phyloP scores from a whole-genome alignment of 164 flowering plant species.

The Magnolia kwangsiensis region DNA sequence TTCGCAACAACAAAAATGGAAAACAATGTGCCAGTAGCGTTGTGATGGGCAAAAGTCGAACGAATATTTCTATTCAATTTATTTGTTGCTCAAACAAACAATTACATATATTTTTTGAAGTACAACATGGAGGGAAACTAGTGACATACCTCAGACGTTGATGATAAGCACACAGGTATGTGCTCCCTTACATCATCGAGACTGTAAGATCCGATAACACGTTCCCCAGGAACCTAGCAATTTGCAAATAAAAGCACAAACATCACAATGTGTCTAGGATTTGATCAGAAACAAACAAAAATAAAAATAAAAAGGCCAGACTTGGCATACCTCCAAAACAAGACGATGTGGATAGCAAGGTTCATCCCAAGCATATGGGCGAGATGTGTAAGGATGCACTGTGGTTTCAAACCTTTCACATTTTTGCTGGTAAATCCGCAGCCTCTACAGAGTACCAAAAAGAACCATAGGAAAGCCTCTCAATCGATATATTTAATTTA shows the following conservation, averaged over 20 bases:
- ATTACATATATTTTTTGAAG: too few relatives aligned
- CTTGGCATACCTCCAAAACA: conserved; percentile 65
- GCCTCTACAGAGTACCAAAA: conserved; percentile 43
- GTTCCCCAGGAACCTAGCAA: conserved; percentile 82
- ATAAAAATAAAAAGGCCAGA: neutral
- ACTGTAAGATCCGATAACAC: conserved; percentile 67
- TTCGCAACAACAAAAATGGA: too few relatives aligned
- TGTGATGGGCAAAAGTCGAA: too few relatives aligned
- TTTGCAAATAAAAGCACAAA: conserved; percentile 10
- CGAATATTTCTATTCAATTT: too few relatives aligned
- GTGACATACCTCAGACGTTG: conserved; percentile 61
- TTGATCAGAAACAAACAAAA: neutral
- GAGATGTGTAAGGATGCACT: conserved; percentile 72
- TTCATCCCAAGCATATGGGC: conserved; percentile 97
- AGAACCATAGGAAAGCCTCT: neutral
- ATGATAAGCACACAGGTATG: conserved; percentile 47
- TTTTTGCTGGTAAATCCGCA: conserved; percentile 79
- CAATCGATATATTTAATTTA: neutral
- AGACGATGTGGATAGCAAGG: conserved; percentile 94
- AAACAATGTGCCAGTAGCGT: too few relatives aligned
- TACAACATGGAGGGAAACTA: too few relatives aligned
- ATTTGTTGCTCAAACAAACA: too few relatives aligned
- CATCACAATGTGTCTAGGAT: neutral
- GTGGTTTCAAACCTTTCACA: conserved; percentile 82
- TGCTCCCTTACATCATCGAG: conserved; percentile 74